Evolutionary conservation across 2,329 filamentous ascomycete species (phyloP).

Genomic region (Xylariales sp.): DNA sequence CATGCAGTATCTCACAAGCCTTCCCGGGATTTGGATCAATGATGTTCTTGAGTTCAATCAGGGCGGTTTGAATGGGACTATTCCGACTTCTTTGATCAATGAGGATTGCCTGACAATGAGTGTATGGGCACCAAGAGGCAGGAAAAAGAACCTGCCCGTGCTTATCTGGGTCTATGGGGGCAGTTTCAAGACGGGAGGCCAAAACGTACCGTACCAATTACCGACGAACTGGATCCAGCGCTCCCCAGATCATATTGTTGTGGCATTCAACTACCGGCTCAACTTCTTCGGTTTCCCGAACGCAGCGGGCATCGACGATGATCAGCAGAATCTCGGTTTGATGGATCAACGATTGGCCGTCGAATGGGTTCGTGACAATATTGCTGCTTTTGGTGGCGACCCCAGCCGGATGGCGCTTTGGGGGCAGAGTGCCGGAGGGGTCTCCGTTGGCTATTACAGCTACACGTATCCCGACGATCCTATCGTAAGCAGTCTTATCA

Average conservation of each 20-base stretch:
- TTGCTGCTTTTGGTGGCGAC: conserved; percentile 43
- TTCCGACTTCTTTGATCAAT: conserved; percentile 16
- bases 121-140: conserved; percentile 25
- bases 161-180: conserved; percentile 22
- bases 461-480: conserved; percentile 42
- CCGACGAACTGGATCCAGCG: conserved; percentile 18
- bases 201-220: conserved; percentile 11
- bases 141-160: conserved; percentile 18
- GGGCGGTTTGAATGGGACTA: background rate
- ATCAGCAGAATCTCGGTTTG: conserved; percentile 40
- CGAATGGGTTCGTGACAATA: conserved; percentile 46
- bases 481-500: conserved; percentile 35
- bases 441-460: conserved; percentile 35
- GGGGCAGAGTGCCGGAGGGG: conserved; percentile 42
- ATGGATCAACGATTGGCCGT: conserved; percentile 45
- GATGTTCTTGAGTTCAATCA: conserved; percentile 7
- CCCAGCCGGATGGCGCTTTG: conserved; percentile 36
- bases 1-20: conserved; percentile 24
- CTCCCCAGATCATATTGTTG: conserved; percentile 27
- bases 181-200: conserved; percentile 20
- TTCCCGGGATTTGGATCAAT: conserved; percentile 17
- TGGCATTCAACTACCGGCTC: conserved; percentile 35
- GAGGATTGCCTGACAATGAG: conserved; percentile 32
- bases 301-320: conserved; percentile 19
- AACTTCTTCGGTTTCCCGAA: conserved; percentile 30